phyloP scores from a whole-genome alignment of 1,284 basidiomycete species.

The Ceratobasidium sp. region DNA sequence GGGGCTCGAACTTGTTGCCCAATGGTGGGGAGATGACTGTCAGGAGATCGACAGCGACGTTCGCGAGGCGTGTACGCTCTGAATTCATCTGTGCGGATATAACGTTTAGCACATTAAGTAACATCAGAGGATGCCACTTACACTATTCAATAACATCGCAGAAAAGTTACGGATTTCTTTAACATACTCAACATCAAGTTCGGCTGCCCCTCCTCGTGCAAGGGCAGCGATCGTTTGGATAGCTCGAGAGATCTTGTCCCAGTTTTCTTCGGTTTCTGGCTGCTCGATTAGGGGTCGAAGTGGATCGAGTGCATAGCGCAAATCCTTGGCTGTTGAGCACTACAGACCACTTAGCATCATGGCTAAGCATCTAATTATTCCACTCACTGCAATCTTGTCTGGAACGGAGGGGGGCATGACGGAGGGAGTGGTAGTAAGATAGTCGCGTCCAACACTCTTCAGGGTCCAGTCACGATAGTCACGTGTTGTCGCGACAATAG shows the following conservation, averaged over 20 bases:
- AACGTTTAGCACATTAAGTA: background rate
- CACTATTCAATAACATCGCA: constrained; percentile 67
- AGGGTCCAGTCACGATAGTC: background rate
- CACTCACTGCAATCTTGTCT: constrained; percentile 44
- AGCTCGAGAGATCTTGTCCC: constrained; percentile 76
- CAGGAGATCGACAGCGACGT: constrained; percentile 73
- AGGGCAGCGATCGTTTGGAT: constrained; percentile 65
- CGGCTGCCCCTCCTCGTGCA: constrained; percentile 67
- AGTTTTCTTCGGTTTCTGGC: constrained; percentile 80
- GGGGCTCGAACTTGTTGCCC: constrained; percentile 70
- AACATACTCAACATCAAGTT: constrained; percentile 67
- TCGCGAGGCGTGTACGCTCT: constrained; percentile 81
- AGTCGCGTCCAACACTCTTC: constrained; percentile 20
- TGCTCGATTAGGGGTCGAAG: constrained; percentile 40
- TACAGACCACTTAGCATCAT: background rate
- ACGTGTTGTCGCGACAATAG: constrained; percentile 9
- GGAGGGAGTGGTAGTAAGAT: constrained; percentile 7
- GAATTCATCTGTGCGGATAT: constrained; percentile 61
- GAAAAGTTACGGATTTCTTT: constrained; percentile 64
- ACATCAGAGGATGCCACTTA: constrained; percentile 51
- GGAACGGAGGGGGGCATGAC: constrained; percentile 43
- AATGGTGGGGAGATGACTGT: constrained; percentile 65
- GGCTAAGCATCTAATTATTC: background rate
- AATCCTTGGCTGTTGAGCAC: constrained; percentile 38
- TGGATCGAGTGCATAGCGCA: constrained; percentile 39